Evolutionary conservation across 148 eudicot genomes (phyloP).

Genomic region (Tetragonia tetragonoides): DNA sequence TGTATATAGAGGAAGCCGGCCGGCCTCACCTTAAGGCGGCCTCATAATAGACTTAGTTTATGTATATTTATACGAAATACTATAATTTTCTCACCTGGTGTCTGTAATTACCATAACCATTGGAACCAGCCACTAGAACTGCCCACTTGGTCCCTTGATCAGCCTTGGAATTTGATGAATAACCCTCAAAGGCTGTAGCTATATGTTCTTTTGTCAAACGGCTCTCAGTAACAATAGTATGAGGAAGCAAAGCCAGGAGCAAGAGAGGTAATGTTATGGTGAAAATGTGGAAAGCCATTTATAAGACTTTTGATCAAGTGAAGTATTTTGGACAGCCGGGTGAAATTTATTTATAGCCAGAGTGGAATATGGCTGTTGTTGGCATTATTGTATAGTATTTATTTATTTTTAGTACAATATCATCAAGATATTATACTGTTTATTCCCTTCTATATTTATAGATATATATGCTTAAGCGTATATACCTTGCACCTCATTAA

Average conservation of each 20-base stretch:
- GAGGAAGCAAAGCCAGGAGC: neutral
- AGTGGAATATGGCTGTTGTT: too few relatives aligned
- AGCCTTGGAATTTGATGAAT: neutral
- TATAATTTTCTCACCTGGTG: conserved; percentile 20
- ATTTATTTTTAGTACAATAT: too few relatives aligned
- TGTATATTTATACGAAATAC: too few relatives aligned
- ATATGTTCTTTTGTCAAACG: neutral
- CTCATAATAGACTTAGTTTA: too few relatives aligned
- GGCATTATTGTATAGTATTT: too few relatives aligned
- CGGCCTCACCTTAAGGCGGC: too few relatives aligned
- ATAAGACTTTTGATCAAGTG: neutral
- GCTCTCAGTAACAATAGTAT: neutral
- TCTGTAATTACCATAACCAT: conserved; percentile 17
- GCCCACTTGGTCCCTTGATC: conserved; percentile 23
- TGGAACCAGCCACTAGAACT: conserved; percentile 23
- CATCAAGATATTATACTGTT: too few relatives aligned
- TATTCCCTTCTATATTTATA: too few relatives aligned
- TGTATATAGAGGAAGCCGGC: too few relatives aligned
- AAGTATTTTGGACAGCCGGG: neutral
- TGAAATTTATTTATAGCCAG: too few relatives aligned
- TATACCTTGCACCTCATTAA: too few relatives aligned
- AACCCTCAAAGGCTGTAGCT: neutral
- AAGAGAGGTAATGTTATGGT: neutral
- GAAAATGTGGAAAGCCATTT: neutral
- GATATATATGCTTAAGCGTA: too few relatives aligned